phyloP scores from a whole-genome alignment of 2,329 filamentous ascomycete species.

The Pleurostoma richardsiae region DNA sequence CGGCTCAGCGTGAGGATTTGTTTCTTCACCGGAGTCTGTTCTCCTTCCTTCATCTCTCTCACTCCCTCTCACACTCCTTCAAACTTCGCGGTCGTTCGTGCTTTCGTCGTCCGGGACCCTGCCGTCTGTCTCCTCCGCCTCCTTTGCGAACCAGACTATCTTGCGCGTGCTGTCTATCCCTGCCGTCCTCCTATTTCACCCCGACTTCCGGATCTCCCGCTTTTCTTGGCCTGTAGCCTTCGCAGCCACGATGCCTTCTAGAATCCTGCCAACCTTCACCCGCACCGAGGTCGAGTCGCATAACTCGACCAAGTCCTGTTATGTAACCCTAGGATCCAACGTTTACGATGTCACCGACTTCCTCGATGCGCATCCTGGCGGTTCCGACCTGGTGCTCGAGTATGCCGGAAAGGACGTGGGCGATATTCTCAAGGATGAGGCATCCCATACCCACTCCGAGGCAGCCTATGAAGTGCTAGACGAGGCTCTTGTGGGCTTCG shows the following conservation, averaged over 20 bases:
- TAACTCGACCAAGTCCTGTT: constrained; percentile 78
- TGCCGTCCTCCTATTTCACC: neutral
- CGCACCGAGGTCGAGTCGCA: constrained; percentile 76
- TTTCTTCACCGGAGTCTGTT: neutral
- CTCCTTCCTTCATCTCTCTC: neutral
- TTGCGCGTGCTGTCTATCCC: neutral
- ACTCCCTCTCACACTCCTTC: neutral
- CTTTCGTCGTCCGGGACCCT: neutral
- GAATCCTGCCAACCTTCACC: constrained; percentile 78
- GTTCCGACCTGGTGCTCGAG: constrained; percentile 80
- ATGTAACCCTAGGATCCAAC: constrained; percentile 82
- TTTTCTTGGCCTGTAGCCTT: constrained; percentile 3
- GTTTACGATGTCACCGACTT: constrained; percentile 96
- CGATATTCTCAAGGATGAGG: constrained; percentile 74
- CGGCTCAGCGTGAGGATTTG: neutral
- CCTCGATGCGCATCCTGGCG: constrained; percentile 84
- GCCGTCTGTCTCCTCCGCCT: neutral
- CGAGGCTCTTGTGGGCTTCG: constrained; percentile 78
- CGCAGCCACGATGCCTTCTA: constrained; percentile 61
- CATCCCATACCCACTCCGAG: constrained; percentile 83
- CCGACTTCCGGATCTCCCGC: constrained; percentile 6
- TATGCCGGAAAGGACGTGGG: constrained; percentile 85
- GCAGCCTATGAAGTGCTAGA: constrained; percentile 94
- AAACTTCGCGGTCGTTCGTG: neutral
- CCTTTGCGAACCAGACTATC: neutral